phyloP scores from a whole-genome alignment of 2,329 filamentous ascomycete species.

The Myriosclerotinia duriaeana region DNA sequence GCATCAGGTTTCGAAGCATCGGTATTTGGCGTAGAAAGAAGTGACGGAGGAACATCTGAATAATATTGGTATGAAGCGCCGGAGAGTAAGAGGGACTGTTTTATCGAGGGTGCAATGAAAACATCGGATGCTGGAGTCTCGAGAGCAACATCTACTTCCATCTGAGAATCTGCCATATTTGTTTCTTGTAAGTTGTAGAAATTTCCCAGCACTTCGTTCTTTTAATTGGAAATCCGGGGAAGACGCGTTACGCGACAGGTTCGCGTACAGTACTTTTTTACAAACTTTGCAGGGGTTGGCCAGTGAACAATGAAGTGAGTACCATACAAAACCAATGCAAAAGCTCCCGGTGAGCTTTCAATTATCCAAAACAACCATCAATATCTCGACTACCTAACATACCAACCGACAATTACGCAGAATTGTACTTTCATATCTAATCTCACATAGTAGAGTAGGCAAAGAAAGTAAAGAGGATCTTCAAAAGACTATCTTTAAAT shows the following conservation, averaged over 20 bases:
- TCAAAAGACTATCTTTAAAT: neutral
- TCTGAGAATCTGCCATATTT: constrained; percentile 42
- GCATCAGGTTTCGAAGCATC: constrained; percentile 26
- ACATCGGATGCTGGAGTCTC: constrained; percentile 41
- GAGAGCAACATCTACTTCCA: constrained; percentile 39
- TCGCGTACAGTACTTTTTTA: constrained; percentile 20
- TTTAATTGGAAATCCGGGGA: neutral
- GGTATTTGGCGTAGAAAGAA: constrained; percentile 46
- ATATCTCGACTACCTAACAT: neutral
- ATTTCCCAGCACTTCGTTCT: neutral
- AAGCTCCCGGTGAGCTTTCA: neutral
- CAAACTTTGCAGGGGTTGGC: constrained; percentile 8
- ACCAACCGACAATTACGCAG: too few relatives aligned
- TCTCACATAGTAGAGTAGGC: neutral
- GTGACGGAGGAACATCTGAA: constrained; percentile 63
- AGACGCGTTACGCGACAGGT: constrained; percentile 22
- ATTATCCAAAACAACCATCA: neutral
- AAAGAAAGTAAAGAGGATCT: neutral
- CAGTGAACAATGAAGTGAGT: neutral
- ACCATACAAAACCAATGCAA: neutral
- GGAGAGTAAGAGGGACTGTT: constrained; percentile 54
- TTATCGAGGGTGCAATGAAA: constrained; percentile 71
- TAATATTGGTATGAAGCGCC: constrained; percentile 72
- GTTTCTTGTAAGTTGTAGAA: neutral
- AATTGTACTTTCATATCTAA: neutral